Conservation (phyloP, 371 early-diverging fungal species). For the Actinomortierella ambigua region DNA sequence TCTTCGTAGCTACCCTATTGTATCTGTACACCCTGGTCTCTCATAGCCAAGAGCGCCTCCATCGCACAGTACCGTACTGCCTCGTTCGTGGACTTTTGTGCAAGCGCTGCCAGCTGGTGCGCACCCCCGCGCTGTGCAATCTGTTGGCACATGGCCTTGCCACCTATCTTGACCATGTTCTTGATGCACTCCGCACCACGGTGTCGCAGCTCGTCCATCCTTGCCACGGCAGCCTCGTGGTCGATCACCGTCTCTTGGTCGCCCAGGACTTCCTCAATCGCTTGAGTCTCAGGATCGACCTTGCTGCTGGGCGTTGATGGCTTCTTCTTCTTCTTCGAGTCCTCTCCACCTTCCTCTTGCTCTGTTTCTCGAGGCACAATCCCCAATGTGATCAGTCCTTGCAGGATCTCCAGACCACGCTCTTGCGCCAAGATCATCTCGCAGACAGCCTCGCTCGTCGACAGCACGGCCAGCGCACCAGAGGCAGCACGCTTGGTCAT, state of each 20-base stretch:
- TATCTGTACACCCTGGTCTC: constrained; percentile 50
- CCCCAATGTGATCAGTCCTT: constrained; percentile 49
- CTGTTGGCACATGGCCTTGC: constrained; percentile 37
- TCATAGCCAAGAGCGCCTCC: constrained; percentile 60
- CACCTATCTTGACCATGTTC: constrained; percentile 53
- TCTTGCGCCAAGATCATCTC: constrained; percentile 60
- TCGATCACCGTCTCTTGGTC: constrained; percentile 61
- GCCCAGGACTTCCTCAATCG: constrained; percentile 60
- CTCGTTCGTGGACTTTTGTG: constrained; percentile 52
- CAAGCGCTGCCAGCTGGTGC: constrained; percentile 47
- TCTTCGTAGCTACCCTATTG: too few relatives aligned
- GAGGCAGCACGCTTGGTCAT: constrained; percentile 86
- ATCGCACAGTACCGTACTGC: constrained; percentile 63
- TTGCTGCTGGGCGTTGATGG: constrained; percentile 37
- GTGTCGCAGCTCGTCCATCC: constrained; percentile 61
- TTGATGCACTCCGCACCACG: constrained; percentile 67
- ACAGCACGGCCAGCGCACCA: constrained; percentile 88
- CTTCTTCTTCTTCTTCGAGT: too few relatives aligned
- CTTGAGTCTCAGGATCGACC: constrained; percentile 48
- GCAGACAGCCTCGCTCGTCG: constrained; percentile 59
- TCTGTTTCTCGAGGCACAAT: constrained; percentile 9
- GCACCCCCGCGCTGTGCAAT: constrained; percentile 29
- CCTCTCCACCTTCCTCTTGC: constrained; percentile 10
- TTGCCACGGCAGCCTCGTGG: constrained; percentile 49
- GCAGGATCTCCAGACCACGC: constrained; percentile 59